phyloP scores from a whole-genome alignment of 2,329 filamentous ascomycete species.

The Phialophora verrucosa region DNA sequence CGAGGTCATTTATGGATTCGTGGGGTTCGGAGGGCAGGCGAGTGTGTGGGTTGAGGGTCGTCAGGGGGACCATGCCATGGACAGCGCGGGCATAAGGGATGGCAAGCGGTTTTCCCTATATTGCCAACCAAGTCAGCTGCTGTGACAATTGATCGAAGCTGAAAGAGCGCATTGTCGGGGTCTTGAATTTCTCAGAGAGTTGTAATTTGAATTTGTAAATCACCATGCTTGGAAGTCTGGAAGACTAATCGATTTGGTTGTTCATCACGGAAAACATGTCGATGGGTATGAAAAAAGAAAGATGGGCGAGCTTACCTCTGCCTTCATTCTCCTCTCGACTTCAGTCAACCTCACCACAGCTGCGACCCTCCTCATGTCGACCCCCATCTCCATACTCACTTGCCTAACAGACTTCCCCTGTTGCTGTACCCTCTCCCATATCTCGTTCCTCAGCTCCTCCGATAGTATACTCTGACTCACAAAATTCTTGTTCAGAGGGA shows the following conservation, averaged over 20 bases:
- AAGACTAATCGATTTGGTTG: constrained; percentile 97
- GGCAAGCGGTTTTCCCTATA: constrained; percentile 76
- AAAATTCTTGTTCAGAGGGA: constrained; percentile 76
- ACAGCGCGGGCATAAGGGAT: constrained; percentile 77
- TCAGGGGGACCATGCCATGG: constrained; percentile 77
- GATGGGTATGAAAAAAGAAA: constrained; percentile 4
- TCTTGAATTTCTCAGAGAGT: constrained; percentile 67
- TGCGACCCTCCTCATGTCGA: constrained; percentile 83
- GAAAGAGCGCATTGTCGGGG: background rate
- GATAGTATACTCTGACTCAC: constrained; percentile 74
- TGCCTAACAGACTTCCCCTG: constrained; percentile 72
- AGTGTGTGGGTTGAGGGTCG: constrained; percentile 51
- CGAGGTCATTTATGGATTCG: constrained; percentile 69
- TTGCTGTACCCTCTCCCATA: constrained; percentile 72
- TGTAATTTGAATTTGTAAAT: constrained; percentile 70
- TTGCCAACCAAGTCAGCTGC: constrained; percentile 12
- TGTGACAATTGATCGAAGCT: background rate
- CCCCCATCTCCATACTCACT: constrained; percentile 75
- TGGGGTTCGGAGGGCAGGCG: constrained; percentile 53
- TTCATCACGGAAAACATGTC: constrained; percentile 64
- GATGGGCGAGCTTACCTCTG: constrained; percentile 62
- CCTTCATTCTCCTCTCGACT: constrained; percentile 77
- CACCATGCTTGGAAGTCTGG: constrained; percentile 88
- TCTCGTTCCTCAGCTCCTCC: constrained; percentile 72
- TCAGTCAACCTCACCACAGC: constrained; percentile 86